These are phyloP conservation scores for Clausena lansium DNA, from an alignment of 345 rosid genomes.

Conservation along the genomic window DNA sequence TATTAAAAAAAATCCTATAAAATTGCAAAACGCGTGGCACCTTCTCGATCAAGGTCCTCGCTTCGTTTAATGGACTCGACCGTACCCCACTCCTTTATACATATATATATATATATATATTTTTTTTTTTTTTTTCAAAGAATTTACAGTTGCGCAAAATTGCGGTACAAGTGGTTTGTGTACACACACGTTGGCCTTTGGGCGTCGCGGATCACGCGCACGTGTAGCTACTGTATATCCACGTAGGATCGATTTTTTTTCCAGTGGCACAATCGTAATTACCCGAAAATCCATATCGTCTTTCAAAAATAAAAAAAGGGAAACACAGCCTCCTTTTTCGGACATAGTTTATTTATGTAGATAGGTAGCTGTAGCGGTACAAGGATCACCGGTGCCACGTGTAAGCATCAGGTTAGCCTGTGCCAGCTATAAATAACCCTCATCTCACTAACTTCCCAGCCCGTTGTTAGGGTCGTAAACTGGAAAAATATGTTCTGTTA, in stretches of 20 bases:
- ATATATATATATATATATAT: no score
- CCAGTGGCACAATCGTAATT: slow-evolving; percentile 22
- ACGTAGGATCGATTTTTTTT: background rate
- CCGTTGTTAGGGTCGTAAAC: slow-evolving; percentile 25
- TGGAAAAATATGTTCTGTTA: background rate
- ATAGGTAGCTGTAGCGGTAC: background rate
- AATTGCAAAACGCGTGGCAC: background rate
- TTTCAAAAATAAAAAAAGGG: background rate
- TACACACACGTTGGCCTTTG: background rate
- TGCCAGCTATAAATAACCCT: slow-evolving; percentile 34
- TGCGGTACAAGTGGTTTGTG: background rate
- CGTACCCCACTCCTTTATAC: background rate
- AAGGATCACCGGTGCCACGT: slow-evolving; percentile 25
- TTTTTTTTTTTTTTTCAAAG: no score
- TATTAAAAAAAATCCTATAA: no score
- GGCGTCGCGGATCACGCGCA: slow-evolving; percentile 22
- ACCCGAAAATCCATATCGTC: background rate
- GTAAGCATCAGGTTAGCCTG: slow-evolving; percentile 30
- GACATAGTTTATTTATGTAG: no score
- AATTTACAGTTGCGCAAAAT: background rate
- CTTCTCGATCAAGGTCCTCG: background rate
- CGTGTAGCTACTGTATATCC: slow-evolving; percentile 27
- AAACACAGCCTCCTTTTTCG: background rate
- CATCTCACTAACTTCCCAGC: background rate
- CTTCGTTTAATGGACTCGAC: background rate